Base-by-base conservation (phyloP, 2,329 filamentous ascomycete genomes). In the Setomelanomma holmii region DNA sequence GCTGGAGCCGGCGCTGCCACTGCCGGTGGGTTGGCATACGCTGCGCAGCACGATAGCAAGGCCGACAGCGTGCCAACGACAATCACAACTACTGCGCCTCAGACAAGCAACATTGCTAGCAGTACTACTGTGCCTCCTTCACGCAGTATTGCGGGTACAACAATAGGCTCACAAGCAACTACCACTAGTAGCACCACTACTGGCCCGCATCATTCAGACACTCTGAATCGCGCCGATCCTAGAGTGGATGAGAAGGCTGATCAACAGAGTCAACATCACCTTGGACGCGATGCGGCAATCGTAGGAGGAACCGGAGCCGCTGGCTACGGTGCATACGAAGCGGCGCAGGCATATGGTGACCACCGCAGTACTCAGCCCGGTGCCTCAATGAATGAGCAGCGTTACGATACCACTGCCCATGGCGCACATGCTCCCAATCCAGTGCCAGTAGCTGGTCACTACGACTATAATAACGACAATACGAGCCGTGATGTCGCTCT, bases 271-370 rank as follows among this genome's bases (percentile, higher is more conserved):
- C 56, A 58, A 27, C 64, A 66, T 34, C 66, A 69, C 30, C 56
- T 61, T 21, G 61, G 65, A 21, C 54, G 61, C 11, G 65, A 72
- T 39, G 60, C 67, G 24, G 69, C 67, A 14, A 24, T 72, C 22
- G 67, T 58, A 41, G 74, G 69, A 35, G 68, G 64, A 23, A 56
- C 64, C n/a, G 68, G 65, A 11, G 67, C 64, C 23, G 63, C 67
- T 23, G 71, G 69, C 7, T 65, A 68, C 36, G 69, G 68, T 41
- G 73, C 66, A 0, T 68, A 76, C 43, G 69, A 76, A 42, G 63
- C 66, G 12, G 60, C 58, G 1, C 56, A 73, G 33, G 41, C 52
- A 2, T 71, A 75, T 36, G 63, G 59, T 27, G 58, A 69, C 8
- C 67, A 73, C 33, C 65, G 56, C 20, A 65, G 53, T 56, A 73